These are phyloP conservation scores for Aspergillus sp. DNA, from an alignment of 2,329 filamentous ascomycete species.

Conservation along the genomic window DNA sequence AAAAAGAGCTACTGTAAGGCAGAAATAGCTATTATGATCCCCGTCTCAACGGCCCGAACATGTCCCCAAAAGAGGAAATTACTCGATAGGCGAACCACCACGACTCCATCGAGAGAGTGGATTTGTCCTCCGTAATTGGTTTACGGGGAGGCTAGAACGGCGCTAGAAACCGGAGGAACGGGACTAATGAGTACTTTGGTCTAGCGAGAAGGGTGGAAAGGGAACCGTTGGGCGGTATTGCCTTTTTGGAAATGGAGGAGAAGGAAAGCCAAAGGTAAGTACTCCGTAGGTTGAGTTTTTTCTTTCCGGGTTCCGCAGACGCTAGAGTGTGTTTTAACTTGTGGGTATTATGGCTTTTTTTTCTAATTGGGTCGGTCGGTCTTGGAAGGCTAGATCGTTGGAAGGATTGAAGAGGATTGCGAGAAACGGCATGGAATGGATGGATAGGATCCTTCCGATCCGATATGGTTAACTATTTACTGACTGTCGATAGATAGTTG, in stretches of 20 bases:
- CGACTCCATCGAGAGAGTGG: not conserved
- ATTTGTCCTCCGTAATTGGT: slow-evolving; percentile 1
- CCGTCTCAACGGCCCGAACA: not conserved
- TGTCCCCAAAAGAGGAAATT: not conserved
- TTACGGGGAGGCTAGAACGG: slow-evolving; percentile 18
- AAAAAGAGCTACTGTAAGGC: not conserved
- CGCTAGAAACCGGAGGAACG: slow-evolving; percentile 20
- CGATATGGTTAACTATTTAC: not conserved
- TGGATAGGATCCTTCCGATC: not conserved
- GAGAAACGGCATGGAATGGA: no score
- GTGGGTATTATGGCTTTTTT: no score
- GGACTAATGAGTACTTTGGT: not conserved
- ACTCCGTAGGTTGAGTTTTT: not conserved
- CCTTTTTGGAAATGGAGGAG: no score
- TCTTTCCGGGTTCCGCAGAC: not conserved
- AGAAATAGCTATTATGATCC: not conserved
- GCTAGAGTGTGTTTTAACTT: not conserved
- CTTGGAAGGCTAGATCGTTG: no score
- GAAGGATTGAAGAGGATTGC: no score
- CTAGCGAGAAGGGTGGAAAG: not conserved
- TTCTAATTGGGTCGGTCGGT: no score
- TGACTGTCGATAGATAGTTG: not conserved
- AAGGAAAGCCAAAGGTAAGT: no score
- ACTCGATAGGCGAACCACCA: no score
- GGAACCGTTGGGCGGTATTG: slow-evolving; percentile 15